phyloP scores from a whole-genome alignment of 139 green algal species.

The Tetradesmus lagerheimii region DNA sequence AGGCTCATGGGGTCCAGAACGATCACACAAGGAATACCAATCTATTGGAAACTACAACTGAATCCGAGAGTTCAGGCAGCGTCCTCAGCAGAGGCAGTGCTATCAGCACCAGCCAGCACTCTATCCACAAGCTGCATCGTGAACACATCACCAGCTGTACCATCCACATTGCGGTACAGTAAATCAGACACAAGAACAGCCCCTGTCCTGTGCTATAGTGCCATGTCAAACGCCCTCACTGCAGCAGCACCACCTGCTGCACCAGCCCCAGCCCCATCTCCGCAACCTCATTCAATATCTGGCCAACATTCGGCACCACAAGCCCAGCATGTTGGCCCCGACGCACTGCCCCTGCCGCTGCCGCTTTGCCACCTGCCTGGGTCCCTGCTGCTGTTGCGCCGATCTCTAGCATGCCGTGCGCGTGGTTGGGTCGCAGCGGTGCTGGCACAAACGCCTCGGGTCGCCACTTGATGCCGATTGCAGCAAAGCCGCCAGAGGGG shows the following conservation, averaged over 20 bases:
- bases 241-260: slow-evolving; percentile 50
- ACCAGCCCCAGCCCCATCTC: slow-evolving; percentile 50
- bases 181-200: no score
- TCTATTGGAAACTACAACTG: no score
- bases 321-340: neutral
- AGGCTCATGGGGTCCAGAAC: no score
- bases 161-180: no score
- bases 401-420: slow-evolving; percentile 52
- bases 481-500: slow-evolving; percentile 52
- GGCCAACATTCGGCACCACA: slow-evolving; percentile 53
- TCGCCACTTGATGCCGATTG: slow-evolving; percentile 76
- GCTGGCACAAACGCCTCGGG: slow-evolving; percentile 54
- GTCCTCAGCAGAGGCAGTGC: no score
- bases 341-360: slow-evolving; percentile 5
- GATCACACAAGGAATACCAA: no score
- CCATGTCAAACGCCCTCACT: neutral
- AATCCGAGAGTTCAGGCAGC: no score
- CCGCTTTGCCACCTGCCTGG: neutral
- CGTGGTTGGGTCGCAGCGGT: slow-evolving; percentile 51
- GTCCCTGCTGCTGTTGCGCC: slow-evolving; percentile 4
- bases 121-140: no score
- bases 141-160: no score
- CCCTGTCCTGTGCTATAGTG: neutral
- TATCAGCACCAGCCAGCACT: no score
- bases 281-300: slow-evolving; percentile 49